Evolutionary conservation across 176 grass and related monocot genomes (phyloP).

Genomic region (Cenchrus americanus): DNA sequence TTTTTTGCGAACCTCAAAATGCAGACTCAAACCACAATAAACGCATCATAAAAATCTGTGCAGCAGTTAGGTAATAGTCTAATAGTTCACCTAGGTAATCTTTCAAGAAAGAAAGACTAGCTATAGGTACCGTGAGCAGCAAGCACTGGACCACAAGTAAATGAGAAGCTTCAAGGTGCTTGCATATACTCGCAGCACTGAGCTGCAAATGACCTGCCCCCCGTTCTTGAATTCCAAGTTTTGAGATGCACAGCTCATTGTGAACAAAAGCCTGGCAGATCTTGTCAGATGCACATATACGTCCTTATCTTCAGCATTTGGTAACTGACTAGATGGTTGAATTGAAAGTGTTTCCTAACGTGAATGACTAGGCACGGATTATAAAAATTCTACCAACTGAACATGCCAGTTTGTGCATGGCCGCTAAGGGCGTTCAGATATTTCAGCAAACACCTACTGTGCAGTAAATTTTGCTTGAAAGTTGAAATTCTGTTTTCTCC

Average conservation of each 20-base stretch:
- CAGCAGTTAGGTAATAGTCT: background rate
- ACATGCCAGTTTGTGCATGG: background rate
- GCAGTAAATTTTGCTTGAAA: background rate
- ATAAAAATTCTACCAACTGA: background rate
- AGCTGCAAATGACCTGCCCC: slow-evolving; percentile 33
- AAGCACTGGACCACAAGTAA: slow-evolving; percentile 12
- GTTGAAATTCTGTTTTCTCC: too few species aligned
- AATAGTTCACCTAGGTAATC: background rate
- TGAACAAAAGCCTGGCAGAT: slow-evolving; percentile 22
- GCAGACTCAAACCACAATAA: background rate
- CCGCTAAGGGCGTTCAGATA: background rate
- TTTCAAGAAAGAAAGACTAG: background rate
- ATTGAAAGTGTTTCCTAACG: background rate
- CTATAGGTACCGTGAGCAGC: slow-evolving; percentile 12
- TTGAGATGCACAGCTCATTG: slow-evolving; percentile 38
- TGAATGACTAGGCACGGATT: slow-evolving; percentile 1
- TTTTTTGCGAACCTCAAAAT: background rate
- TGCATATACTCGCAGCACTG: slow-evolving; percentile 17
- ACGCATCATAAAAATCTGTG: slow-evolving; percentile 15
- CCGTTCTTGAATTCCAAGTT: slow-evolving; percentile 34
- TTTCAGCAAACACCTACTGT: background rate
- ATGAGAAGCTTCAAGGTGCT: slow-evolving; percentile 50
- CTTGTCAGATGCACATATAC: background rate
- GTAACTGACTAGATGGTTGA: background rate
- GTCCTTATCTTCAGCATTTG: slow-evolving; percentile 37